These are phyloP conservation scores for Trichosanthes truncata DNA, from an alignment of 306 rosid species.

Conservation along the genomic window DNA sequence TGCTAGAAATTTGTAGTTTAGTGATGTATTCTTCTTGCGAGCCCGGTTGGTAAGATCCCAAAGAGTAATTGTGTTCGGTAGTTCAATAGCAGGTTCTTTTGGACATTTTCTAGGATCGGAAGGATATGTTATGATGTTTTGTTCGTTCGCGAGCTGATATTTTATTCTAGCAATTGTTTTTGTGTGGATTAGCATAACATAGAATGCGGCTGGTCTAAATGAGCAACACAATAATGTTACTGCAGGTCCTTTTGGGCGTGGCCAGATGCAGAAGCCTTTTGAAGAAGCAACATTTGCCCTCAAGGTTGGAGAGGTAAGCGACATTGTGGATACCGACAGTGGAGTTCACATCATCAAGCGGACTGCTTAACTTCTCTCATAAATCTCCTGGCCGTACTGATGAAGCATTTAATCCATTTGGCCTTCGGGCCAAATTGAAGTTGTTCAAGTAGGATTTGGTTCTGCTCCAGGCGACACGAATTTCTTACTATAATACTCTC, in stretches of 20 bases:
- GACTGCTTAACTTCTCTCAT: constrained; percentile 39
- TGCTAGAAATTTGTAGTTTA: background rate
- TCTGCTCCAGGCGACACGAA: background rate
- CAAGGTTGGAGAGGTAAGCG: constrained; percentile 79
- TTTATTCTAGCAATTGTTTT: background rate
- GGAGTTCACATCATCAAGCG: constrained; percentile 90
- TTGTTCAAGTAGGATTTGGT: background rate
- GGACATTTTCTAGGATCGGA: background rate
- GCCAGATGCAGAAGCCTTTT: constrained; percentile 98
- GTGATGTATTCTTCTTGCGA: background rate
- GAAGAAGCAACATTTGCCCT: constrained; percentile 77
- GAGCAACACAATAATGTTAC: background rate
- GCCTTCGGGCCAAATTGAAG: background rate
- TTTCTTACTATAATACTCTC: background rate
- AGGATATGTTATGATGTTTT: background rate
- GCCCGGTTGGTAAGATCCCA: background rate
- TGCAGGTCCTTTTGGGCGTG: constrained; percentile 90
- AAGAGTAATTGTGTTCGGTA: background rate
- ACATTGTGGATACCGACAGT: constrained; percentile 86
- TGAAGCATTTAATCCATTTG: background rate
- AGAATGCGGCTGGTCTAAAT: background rate
- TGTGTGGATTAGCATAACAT: background rate
- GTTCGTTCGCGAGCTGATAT: background rate
- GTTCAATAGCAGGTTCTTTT: background rate
- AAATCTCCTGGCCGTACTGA: background rate